Evolutionary conservation across 345 rosid genomes (phyloP), one percentile per base, ranked within the genome.

Genomic region (Mangifera indica): DNA sequence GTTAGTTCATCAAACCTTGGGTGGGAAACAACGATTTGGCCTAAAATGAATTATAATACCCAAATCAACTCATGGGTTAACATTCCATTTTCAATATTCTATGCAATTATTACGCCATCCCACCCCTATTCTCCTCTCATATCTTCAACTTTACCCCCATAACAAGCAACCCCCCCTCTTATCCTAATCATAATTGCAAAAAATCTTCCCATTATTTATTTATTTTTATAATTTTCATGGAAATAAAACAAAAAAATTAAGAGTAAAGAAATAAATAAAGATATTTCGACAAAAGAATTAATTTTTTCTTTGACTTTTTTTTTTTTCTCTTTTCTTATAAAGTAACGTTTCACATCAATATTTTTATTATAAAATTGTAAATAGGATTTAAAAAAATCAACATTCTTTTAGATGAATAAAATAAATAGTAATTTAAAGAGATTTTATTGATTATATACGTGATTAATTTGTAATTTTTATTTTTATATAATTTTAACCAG

Each of bases 51-150:
- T 29, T 29, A 29, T 29, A 24, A 59, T 59, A 59, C 42, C 20
- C 65, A 18, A 37, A 37, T 15, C 1, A 18, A 21, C 18, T 40
- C 6, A n/a, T 17, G 54, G 44, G 65, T 58, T 58, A 70, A 57
- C 44, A 55, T 69, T 44, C 42, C 73, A 58, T 69, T 69, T 69
- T 69, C 73, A 45, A 59, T 69, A 26, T 18, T 22, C 21, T 8
- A 57, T 44, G 45, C 73, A 69, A 69, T 69, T 57, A 69, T 69
- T 64, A 69, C 73, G 73, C 55, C 64, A 24, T 0, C 7, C n/a
- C 55, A 69, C 22, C 55, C 15, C 20, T 7, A 1, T 6, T 37
- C 42, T 1, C 42, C 7, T 6, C 9, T 7, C 8, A 6, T 37
- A 2, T 34, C 40, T 4, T 34, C 42, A 1, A 6, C 55, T 58